Percentiles rank a stretch among this genome's conserved stretches.
Conservation (phyloP, 2,329 filamentous ascomycete genomes). For the Penicillium sp. region DNA sequence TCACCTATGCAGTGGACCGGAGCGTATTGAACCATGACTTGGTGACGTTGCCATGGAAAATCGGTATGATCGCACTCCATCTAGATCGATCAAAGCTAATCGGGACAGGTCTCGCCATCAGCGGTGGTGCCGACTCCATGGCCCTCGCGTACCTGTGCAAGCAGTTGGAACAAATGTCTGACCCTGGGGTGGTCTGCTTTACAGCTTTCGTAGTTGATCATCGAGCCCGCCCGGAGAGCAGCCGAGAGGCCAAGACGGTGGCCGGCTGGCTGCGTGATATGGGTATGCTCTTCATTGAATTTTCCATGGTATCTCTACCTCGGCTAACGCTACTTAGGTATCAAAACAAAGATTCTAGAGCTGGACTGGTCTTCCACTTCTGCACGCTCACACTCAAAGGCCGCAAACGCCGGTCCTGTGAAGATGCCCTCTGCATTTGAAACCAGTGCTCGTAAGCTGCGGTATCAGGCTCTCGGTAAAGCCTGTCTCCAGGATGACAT, state of each 20-base stretch:
- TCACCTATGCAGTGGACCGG: conserved; percentile 8
- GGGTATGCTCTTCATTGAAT: conserved; percentile 31
- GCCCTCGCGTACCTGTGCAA: conserved; percentile 76
- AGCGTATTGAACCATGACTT: conserved; percentile 7
- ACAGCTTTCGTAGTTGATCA: conserved; percentile 63
- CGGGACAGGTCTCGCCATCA: conserved; percentile 69
- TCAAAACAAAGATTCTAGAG: conserved; percentile 36
- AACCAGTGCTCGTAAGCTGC: conserved; percentile 67
- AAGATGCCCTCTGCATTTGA: conserved; percentile 66
- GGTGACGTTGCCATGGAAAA: conserved; percentile 21
- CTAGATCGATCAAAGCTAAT: conserved; percentile 4
- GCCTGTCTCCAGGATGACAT: conserved; percentile 56
- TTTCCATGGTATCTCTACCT: background rate
- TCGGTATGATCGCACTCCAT: conserved; percentile 24
- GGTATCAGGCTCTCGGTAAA: conserved; percentile 69
- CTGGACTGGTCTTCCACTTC: conserved; percentile 52
- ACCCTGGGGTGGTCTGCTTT: conserved; percentile 32
- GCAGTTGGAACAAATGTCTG: conserved; percentile 37
- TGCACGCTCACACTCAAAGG: background rate
- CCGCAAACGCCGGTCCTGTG: conserved; percentile 24
- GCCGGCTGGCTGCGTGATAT: conserved; percentile 44
- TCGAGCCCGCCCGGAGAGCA: conserved; percentile 55
- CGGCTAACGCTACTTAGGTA: conserved; percentile 23
- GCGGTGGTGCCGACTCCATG: conserved; percentile 97
- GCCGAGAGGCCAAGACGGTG: conserved; percentile 55